Percentiles rank a stretch among this genome's conserved stretches.
Evolutionary conservation across 768 basidiomycete genomes (phyloP).

Genomic region (Termitomyces sp.): DNA sequence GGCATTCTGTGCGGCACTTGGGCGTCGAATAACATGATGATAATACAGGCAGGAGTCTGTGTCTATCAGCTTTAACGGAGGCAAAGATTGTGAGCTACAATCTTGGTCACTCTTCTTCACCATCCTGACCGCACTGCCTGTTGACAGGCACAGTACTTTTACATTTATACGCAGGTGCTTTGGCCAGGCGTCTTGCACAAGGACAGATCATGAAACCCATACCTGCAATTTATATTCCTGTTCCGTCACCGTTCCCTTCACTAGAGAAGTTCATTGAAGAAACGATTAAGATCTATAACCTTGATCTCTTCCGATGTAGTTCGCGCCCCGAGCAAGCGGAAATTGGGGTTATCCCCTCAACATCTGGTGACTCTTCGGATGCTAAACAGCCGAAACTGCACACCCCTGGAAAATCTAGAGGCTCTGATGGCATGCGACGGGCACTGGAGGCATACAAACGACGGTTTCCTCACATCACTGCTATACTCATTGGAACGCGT

Average conservation of each 20-base stretch:
- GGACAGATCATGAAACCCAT: slow-evolving; percentile 39
- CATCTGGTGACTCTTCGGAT: slow-evolving; percentile 17
- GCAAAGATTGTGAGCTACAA: slow-evolving; percentile 83
- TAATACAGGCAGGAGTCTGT: slow-evolving; percentile 53
- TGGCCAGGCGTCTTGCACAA: slow-evolving; percentile 40
- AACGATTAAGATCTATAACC: slow-evolving; percentile 54
- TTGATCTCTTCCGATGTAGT: slow-evolving; percentile 66
- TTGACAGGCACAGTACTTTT: slow-evolving; percentile 86
- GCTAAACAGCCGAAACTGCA: slow-evolving; percentile 21
- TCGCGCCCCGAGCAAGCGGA: slow-evolving; percentile 40
- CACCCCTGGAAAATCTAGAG: slow-evolving; percentile 46
- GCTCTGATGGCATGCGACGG: slow-evolving; percentile 69
- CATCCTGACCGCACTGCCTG: background rate
- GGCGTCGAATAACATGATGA: slow-evolving; percentile 14
- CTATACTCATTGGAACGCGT: slow-evolving; percentile 86
- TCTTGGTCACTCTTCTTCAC: background rate
- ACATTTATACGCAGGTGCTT: slow-evolving; percentile 75
- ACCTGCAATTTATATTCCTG: slow-evolving; percentile 80
- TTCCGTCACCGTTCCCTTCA: slow-evolving; percentile 78
- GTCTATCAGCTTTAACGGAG: slow-evolving; percentile 95
- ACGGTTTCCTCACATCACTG: slow-evolving; percentile 59
- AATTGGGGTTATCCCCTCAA: slow-evolving; percentile 35
- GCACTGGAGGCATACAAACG: slow-evolving; percentile 72
- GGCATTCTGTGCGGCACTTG: slow-evolving; percentile 3
- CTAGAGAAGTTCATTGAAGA: slow-evolving; percentile 81